Evolutionary conservation across 768 basidiomycete genomes (phyloP).

Genomic region (Tulasnella sp.): DNA sequence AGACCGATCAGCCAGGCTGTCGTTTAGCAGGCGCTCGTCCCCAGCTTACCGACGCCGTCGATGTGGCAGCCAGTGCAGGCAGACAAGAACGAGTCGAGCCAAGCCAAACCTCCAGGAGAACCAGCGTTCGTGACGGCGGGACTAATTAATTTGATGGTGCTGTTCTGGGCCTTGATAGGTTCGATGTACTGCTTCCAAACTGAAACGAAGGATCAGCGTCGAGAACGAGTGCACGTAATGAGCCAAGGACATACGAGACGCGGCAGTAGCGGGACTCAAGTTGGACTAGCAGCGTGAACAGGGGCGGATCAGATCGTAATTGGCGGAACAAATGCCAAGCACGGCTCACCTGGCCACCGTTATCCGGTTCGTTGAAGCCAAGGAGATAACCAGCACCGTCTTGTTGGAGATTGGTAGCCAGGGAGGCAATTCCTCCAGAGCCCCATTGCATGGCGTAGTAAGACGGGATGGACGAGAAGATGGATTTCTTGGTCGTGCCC

Average conservation of each 20-base stretch:
- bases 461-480: not conserved
- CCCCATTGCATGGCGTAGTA: conserved; percentile 18
- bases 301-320: not conserved
- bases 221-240: not conserved
- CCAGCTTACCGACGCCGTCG: not conserved
- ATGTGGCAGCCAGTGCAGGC: conserved; percentile 5
- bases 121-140: conserved; percentile 12
- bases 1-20: not conserved
- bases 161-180: not conserved
- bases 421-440: conserved; percentile 3
- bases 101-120: conserved; percentile 3
- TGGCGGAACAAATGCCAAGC: not conserved
- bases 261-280: conserved; percentile 3
- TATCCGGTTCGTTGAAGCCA: conserved; percentile 21
- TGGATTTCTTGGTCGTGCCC: not conserved
- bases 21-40: not conserved
- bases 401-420: not conserved
- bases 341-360: conserved; percentile 10
- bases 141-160: not conserved
- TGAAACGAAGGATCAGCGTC: not conserved
- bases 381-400: not conserved
- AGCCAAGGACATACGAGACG: not conserved
- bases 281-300: not conserved
- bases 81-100: conserved; percentile 9
- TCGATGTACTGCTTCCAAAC: conserved; percentile 17